These are phyloP conservation scores for Saturnispora gosingensis DNA, from an alignment of 805 yeast genomes.

Conservation along the genomic window DNA sequence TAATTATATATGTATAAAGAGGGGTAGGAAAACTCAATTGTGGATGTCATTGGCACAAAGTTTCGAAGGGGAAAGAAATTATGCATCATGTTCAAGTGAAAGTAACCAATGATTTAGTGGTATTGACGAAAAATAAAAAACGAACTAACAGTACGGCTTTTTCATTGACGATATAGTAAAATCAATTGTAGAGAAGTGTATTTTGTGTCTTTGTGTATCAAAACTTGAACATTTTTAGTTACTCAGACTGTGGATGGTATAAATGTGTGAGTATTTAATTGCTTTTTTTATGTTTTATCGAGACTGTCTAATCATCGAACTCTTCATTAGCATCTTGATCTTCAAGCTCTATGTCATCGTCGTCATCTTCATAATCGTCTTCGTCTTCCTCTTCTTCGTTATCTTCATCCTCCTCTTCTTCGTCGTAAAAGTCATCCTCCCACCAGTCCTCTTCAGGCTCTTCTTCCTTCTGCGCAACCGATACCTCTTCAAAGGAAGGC, in stretches of 20 bases:
- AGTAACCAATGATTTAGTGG: background rate
- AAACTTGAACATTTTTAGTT: background rate
- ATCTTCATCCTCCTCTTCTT: conserved; percentile 27
- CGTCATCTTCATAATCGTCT: conserved; percentile 21
- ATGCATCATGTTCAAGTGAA: background rate
- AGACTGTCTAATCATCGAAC: background rate
- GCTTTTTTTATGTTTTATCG: too few species aligned
- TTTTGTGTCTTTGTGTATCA: background rate
- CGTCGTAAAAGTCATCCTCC: conserved; percentile 28
- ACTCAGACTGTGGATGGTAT: background rate
- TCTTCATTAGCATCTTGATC: conserved; percentile 13
- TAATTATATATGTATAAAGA: background rate
- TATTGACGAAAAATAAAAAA: background rate
- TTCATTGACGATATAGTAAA: background rate
- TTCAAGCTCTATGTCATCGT: conserved; percentile 10
- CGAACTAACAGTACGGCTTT: background rate
- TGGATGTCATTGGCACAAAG: background rate
- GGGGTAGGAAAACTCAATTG: background rate
- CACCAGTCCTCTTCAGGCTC: conserved; percentile 23
- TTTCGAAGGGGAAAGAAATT: background rate
- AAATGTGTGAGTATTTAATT: background rate
- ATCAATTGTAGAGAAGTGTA: background rate
- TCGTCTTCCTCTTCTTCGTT: conserved; percentile 25
- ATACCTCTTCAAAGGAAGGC: conserved; percentile 60
- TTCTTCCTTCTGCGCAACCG: conserved; percentile 16